Base-by-base conservation (phyloP, 176 grass and related monocot species). In the Coix lacrymajobi region DNA sequence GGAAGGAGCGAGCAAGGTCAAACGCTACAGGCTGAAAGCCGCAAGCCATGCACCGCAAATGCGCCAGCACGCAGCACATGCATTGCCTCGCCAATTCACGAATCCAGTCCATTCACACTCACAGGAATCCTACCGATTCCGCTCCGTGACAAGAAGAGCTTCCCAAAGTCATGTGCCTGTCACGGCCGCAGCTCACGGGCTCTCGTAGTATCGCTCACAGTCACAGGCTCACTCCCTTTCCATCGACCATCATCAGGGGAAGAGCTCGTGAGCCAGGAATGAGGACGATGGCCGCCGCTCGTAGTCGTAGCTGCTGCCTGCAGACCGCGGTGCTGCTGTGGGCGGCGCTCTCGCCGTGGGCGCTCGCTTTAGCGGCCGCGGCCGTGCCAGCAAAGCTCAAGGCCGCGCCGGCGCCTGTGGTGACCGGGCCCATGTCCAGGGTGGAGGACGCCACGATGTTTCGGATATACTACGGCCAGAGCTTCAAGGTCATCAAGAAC, bases 401-500 rank as follows among this genome's bases (percentile, higher is more conserved):
- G 81, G 81, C 86, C 2, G 56, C 57, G 19, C 19, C 81, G 8
- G 65, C 64, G 30, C 80, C 85, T 8, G 88, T 77, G 73, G 88
- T 75, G 70, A 41, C 82, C 52, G 87, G 91, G 16, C 90, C 92
- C 11, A 76, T 93, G 34, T 93, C 91, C 30, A 92, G 44, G 66
- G 96, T 87, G 80, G 87, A 88, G 48, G 93, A 93, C 57, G 91
- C 93, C 0, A 83, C 49, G 39, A 48, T 80, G 71, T 99, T 99
- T 58, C 91, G 92, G 63, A 93, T 93, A 73, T 96, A 99, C 84
- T 96, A 99, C 57, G 96, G 96, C 10, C 89, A 93, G 85, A 91
- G 85, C 64, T 99, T 96, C 75, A 99, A 98, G 87, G 96, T 98
- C 72, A 81, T 98, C 71, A 98, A 90, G 85, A 98, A 96, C 77